Base-by-base conservation (phyloP, 352 stramenopile genomes). In the Pythium rishiriense region DNA sequence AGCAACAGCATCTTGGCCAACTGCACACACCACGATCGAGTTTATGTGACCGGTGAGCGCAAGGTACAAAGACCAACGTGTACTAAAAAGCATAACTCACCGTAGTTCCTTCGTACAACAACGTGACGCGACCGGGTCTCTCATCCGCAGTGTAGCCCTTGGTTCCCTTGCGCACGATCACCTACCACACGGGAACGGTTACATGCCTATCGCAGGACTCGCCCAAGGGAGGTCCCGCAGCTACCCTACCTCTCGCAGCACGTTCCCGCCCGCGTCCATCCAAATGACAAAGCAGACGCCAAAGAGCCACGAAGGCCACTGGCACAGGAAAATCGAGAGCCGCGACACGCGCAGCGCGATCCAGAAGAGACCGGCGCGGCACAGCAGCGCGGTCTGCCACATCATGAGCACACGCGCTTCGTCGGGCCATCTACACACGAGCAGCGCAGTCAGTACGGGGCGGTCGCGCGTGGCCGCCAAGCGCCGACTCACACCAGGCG, bases 381-480 rank as follows among this genome's bases (percentile, higher is more conserved):
- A 90, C 25, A 92, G 50, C 11, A 90, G 76, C 59, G 80, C 67
- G 12, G 81, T 90, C 68, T 90, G 81, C 83, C 83, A 92, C 76
- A 86, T 84, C 78, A 88, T 88, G 52, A 90, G 77, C 50, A 21
- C 39, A 25, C 64, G 69, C 26, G 81, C 81, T 37, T 92, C 81
- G 51, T 90, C 70, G 0, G 83, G 79, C 83, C 83, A 91, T 19
- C 83, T 88, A 55, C n/a, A 57, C n/a, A n/a, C n/a, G n/a, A n/a
- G n/a, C n/a, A 49, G 42, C n/a, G n/a, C n/a, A n/a, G n/a, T n/a
- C n/a, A n/a, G n/a, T n/a, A n/a, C n/a, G n/a, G n/a, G n/a, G n/a
- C n/a, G n/a, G n/a, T n/a, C 31, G 31, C 31, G 31, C 31, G 31
- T 11, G 6, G 31, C 31, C 6, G 31, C 31, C 6, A 37, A 6